Conservation (phyloP, 768 basidiomycete genomes). For the Pulveroboletus sp. region DNA sequence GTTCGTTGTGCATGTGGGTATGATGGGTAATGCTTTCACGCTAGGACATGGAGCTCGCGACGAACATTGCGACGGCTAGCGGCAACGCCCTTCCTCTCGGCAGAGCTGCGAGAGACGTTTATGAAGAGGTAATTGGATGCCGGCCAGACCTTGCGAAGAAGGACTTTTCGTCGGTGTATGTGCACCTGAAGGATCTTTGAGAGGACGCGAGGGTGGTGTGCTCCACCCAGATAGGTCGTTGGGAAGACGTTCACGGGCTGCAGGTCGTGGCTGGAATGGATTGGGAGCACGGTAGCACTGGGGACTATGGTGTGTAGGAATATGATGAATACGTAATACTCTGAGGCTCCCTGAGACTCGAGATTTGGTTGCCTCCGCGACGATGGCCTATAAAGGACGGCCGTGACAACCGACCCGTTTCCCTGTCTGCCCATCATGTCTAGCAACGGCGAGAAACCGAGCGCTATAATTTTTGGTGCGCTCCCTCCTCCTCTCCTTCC, state of each 20-base stretch:
- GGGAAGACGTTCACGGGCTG: no score
- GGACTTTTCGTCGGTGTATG: conserved; percentile 82
- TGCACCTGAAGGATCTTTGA: conserved; percentile 41
- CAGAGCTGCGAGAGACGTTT: conserved; percentile 57
- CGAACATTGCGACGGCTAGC: conserved; percentile 48
- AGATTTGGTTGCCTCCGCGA: conserved; percentile 24
- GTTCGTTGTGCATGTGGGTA: neutral
- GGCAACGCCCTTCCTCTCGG: conserved; percentile 61
- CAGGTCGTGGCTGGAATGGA: no score
- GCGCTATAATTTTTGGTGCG: conserved; percentile 74
- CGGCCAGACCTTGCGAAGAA: conserved; percentile 58
- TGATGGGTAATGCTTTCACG: conserved; percentile 5
- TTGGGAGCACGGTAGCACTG: no score
- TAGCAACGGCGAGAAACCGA: conserved; percentile 41
- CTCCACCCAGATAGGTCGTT: no score
- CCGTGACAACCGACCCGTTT: conserved; percentile 20
- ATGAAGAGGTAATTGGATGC: conserved; percentile 47
- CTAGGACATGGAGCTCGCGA: conserved; percentile 84
- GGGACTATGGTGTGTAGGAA: neutral
- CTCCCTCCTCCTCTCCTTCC: conserved; percentile 10
- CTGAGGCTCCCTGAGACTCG: neutral
- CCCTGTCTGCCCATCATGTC: conserved; percentile 31
- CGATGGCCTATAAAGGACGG: conserved; percentile 23
- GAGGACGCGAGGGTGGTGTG: neutral
- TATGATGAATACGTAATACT: conserved; percentile 14